Evolutionary conservation across 2,329 filamentous ascomycete genomes (phyloP).

Genomic region (Phialophora macrospora): DNA sequence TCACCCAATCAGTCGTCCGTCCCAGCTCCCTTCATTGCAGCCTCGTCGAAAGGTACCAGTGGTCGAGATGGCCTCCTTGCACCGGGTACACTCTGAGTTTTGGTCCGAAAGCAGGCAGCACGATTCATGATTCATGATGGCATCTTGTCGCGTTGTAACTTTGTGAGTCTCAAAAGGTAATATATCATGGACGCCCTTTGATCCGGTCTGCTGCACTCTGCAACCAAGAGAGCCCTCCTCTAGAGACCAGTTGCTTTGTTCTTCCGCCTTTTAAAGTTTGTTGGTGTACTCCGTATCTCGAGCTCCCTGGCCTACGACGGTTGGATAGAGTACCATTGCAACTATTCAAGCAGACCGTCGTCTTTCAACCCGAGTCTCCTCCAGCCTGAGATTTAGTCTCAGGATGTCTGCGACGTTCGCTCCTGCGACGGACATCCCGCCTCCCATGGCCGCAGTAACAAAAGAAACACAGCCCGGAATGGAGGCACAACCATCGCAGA

Average conservation of each 20-base stretch:
- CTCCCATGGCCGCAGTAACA: background rate
- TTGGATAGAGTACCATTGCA: background rate
- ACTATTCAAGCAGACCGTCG: background rate
- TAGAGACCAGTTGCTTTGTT: background rate
- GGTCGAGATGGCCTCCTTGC: background rate
- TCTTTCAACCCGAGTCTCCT: background rate
- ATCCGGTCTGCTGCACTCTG: background rate
- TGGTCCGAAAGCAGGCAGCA: conserved; percentile 7
- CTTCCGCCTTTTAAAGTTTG: background rate
- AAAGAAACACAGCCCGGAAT: background rate
- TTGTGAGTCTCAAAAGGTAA: background rate
- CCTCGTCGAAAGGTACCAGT: conserved; percentile 6
- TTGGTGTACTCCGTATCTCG: background rate
- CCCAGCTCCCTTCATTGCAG: background rate
- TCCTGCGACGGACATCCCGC: background rate
- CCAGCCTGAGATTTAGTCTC: background rate
- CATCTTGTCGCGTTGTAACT: background rate
- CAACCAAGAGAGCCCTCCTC: background rate
- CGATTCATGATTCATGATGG: conserved; percentile 2
- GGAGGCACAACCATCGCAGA: conserved; percentile 20
- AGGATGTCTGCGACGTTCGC: background rate
- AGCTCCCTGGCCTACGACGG: background rate
- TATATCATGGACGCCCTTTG: background rate
- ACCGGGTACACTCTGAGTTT: background rate
- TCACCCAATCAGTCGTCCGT: background rate